These are phyloP conservation scores for Berberis vulgaris DNA, from an alignment of 164 flowering plant species.

Conservation along the genomic window DNA sequence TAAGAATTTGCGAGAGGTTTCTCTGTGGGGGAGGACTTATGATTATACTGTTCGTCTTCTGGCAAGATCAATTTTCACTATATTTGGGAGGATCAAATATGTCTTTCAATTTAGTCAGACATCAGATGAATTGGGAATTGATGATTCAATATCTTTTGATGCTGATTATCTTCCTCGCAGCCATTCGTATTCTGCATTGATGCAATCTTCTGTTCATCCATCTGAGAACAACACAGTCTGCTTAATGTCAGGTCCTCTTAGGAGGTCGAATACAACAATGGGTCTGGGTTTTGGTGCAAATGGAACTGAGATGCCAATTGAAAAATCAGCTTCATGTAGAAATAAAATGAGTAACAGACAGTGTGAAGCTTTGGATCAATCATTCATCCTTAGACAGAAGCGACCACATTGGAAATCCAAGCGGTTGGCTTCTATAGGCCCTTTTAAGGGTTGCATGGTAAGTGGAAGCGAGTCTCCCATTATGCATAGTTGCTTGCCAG, in stretches of 20 bases:
- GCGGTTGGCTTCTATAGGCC: constrained; percentile 33
- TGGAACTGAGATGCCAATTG: constrained; percentile 17
- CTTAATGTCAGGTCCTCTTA: constrained; percentile 64
- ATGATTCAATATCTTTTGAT: constrained; percentile 17
- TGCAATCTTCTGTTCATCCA: constrained; percentile 50
- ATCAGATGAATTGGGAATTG: constrained; percentile 12
- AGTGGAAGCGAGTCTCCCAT: constrained; percentile 27
- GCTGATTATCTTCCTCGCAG: constrained; percentile 37
- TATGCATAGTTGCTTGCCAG: constrained; percentile 12
- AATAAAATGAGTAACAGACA: constrained; percentile 19
- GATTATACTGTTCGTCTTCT: constrained; percentile 59
- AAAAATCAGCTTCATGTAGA: constrained; percentile 34
- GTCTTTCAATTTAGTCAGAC: constrained; percentile 53
- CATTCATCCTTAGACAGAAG: constrained; percentile 16
- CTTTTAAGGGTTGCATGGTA: constrained; percentile 50
- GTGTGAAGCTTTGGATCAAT: constrained; percentile 22
- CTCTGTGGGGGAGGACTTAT: constrained; percentile 69
- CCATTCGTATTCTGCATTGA: constrained; percentile 41
- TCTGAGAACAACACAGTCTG: constrained; percentile 36
- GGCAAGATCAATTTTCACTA: constrained; percentile 65
- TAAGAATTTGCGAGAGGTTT: constrained; percentile 44
- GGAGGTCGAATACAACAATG: constrained; percentile 25
- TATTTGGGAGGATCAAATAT: constrained; percentile 48
- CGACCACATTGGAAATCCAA: constrained; percentile 19
- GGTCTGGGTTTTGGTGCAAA: constrained; percentile 33